Percentiles rank a stretch among this genome's conserved stretches.
Evolutionary conservation across 2,329 filamentous ascomycete species (phyloP).

Genomic region (Alternaria arbusti): DNA sequence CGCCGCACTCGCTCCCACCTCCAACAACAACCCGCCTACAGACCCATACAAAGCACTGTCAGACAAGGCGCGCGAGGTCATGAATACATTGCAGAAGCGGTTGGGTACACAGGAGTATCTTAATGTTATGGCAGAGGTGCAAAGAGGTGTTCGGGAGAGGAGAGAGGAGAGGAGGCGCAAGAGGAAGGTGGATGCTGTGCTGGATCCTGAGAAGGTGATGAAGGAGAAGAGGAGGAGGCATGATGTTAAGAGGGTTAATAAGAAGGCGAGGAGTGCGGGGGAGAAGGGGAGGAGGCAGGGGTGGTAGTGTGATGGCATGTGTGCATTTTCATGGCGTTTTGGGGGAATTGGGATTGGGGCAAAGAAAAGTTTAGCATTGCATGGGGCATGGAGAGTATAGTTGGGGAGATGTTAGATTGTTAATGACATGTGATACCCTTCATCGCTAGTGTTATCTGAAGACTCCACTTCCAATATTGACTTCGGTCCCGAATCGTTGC

Average conservation of each 20-base stretch:
- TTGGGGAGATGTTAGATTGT: neutral
- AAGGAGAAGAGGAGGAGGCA: constrained; percentile 79
- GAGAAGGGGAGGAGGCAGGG: constrained; percentile 74
- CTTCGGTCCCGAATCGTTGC: no score
- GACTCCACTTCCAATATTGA: no score
- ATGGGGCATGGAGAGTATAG: neutral
- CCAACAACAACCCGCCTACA: constrained; percentile 47
- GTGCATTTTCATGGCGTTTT: neutral
- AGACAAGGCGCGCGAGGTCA: constrained; percentile 74
- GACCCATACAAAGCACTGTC: constrained; percentile 72
- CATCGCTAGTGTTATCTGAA: no score
- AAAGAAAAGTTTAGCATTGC: neutral
- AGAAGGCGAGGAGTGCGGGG: constrained; percentile 78
- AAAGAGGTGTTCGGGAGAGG: constrained; percentile 73
- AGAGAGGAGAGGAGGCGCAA: constrained; percentile 80
- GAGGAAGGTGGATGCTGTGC: constrained; percentile 86
- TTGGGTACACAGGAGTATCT: constrained; percentile 82
- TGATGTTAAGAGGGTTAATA: constrained; percentile 60
- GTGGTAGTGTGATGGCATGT: constrained; percentile 55
- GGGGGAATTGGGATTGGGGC: no score
- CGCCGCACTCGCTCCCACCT: constrained; percentile 73
- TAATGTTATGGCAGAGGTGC: constrained; percentile 73
- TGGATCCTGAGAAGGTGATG: constrained; percentile 74
- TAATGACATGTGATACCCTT: neutral
- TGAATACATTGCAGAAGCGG: constrained; percentile 84